Conservation (phyloP, 2,329 filamentous ascomycete species). For the Bisporella sp. region DNA sequence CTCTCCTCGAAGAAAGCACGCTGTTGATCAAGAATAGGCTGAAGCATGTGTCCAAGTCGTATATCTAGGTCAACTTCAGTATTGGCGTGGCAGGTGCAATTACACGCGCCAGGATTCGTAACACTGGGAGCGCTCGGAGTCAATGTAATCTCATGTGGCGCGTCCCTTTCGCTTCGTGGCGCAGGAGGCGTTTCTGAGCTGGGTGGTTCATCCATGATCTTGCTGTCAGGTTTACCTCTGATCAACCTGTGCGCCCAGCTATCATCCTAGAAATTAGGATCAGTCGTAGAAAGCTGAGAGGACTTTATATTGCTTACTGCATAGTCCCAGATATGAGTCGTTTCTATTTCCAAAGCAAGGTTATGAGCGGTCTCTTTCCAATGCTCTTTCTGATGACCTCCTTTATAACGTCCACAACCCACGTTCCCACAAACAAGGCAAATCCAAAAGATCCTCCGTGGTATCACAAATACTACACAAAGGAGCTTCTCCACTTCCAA, state of each 20-base stretch:
- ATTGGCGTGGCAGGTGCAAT: no score
- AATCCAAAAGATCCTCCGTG: constrained; percentile 79
- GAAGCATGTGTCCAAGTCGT: constrained; percentile 42
- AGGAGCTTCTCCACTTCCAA: constrained; percentile 56
- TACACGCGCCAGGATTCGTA: no score
- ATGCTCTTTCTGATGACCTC: constrained; percentile 86
- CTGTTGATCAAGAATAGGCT: constrained; percentile 87
- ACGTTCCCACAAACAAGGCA: constrained; percentile 90
- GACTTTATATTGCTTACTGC: constrained; percentile 33
- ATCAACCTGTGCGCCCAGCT: constrained; percentile 95
- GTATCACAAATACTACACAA: constrained; percentile 77
- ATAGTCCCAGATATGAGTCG: constrained; percentile 97
- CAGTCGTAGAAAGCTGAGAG: neutral
- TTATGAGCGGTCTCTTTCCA: constrained; percentile 86
- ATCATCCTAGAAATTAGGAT: constrained; percentile 51
- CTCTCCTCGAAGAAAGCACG: constrained; percentile 91
- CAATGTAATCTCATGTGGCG: no score
- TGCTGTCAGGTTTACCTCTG: constrained; percentile 86
- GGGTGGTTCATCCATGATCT: constrained; percentile 78
- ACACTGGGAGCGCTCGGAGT: no score
- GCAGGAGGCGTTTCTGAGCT: constrained; percentile 1
- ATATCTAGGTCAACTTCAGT: neutral
- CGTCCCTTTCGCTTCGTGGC: neutral
- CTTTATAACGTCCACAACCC: constrained; percentile 90
- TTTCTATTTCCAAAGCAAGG: constrained; percentile 87